phyloP scores from a whole-genome alignment of 768 basidiomycete species.

The Rhodotorula toruloides region DNA sequence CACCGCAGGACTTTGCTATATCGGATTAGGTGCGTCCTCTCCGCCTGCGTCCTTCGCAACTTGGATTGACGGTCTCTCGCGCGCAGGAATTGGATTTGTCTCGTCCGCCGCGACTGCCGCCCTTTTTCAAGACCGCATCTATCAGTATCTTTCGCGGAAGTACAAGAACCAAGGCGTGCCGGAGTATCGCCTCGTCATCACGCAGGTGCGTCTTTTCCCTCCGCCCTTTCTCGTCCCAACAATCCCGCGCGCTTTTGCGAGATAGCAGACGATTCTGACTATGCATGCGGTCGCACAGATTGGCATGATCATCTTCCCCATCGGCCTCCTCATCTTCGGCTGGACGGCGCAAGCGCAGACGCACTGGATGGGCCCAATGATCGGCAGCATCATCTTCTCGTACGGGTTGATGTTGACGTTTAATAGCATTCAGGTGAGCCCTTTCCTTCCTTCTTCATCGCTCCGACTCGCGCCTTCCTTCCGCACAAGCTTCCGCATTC shows the following conservation, averaged over 20 bases:
- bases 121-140: background rate
- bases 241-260: background rate
- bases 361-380: background rate
- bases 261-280: background rate
- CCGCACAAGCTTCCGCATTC: too few species aligned
- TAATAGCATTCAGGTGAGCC: too few species aligned
- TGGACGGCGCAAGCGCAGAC: constrained; percentile 14
- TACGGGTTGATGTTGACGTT: constrained; percentile 6
- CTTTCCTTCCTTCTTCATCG: background rate
- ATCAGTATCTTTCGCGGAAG: background rate
- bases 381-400: constrained; percentile 2
- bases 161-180: constrained; percentile 2
- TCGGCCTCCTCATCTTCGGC: constrained; percentile 5
- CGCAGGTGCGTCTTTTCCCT: background rate
- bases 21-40: constrained; percentile 7
- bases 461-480: too few species aligned
- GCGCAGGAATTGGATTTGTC: constrained; percentile 12
- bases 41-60: background rate
- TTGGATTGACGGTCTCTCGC: background rate
- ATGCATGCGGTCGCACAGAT: background rate
- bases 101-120: background rate
- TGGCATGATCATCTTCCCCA: constrained; percentile 20
- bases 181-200: constrained; percentile 20
- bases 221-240: too few species aligned
- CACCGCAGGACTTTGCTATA: constrained; percentile 1